Evolutionary conservation across 768 basidiomycete genomes (phyloP).

Genomic region (Leccinum ochraceum): DNA sequence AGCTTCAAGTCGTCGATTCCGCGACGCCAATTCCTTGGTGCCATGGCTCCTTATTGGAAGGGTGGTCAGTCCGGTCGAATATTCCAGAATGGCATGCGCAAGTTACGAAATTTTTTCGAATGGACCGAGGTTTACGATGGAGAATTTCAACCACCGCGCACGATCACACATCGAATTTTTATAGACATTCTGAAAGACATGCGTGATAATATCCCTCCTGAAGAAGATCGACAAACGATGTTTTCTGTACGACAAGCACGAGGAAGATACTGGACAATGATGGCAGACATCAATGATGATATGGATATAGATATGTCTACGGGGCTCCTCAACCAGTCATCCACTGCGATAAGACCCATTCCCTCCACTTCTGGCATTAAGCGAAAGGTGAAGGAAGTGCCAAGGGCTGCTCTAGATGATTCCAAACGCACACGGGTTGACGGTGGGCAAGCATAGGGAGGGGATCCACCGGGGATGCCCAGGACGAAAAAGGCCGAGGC

Average conservation of each 20-base stretch:
- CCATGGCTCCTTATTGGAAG: not conserved
- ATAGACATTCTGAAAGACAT: not conserved
- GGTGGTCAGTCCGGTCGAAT: not conserved
- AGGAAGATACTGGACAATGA: not conserved
- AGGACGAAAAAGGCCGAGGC: not conserved
- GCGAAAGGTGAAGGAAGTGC: not conserved
- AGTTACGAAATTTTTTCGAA: not conserved
- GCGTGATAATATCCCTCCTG: not conserved
- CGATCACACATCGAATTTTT: not conserved
- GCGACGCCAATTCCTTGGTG: not conserved
- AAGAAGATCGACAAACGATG: not conserved
- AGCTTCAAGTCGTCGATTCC: not conserved
- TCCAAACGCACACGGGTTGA: not conserved
- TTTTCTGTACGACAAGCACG: not conserved
- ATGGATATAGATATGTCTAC: not conserved
- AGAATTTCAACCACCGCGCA: not conserved
- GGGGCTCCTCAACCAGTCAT: not conserved
- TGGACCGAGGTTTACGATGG: not conserved
- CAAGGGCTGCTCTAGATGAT: not conserved
- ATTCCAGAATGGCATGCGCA: not conserved
- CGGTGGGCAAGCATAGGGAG: not conserved
- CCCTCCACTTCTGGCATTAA: not conserved
- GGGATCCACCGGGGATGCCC: not conserved
- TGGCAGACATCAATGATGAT: not conserved
- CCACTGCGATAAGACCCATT: not conserved